phyloP scores from a whole-genome alignment of 148 eudicot species.

The Cornus suecica region DNA sequence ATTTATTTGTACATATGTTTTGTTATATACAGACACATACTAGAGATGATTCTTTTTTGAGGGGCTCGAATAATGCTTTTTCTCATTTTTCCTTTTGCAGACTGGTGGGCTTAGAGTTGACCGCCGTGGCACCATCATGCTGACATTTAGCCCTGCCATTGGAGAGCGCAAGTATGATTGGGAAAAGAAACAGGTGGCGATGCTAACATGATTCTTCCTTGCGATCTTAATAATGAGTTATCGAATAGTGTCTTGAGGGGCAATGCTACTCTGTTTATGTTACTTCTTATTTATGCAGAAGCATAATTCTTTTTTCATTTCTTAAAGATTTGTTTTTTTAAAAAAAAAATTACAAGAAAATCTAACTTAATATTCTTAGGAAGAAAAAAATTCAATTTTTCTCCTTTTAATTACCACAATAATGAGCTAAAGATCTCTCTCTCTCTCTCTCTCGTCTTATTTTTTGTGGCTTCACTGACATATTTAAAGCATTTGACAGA shows the following conservation, averaged over 20 bases:
- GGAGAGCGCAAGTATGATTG: conserved; percentile 97
- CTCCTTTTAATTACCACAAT: too few species aligned
- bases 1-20: background rate
- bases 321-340: background rate
- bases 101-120: conserved; percentile 64
- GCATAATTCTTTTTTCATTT: background rate
- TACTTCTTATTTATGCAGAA: background rate
- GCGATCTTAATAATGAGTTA: background rate
- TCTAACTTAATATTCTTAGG: background rate
- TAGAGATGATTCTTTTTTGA: conserved; percentile 8
- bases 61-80: background rate
- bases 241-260: background rate
- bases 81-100: conserved; percentile 24
- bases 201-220: background rate
- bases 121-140: conserved; percentile 67
- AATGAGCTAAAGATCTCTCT: background rate
- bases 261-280: background rate
- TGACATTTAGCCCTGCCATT: conserved; percentile 67
- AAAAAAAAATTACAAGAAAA: background rate
- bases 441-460: background rate
- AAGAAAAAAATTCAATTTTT: too few species aligned
- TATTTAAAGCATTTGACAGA: conserved; percentile 30
- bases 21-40: background rate
- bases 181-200: conserved; percentile 83
- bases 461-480: conserved; percentile 8